Conservation (phyloP, 2,329 filamentous ascomycete genomes). For the Sporothrix protearum region DNA sequence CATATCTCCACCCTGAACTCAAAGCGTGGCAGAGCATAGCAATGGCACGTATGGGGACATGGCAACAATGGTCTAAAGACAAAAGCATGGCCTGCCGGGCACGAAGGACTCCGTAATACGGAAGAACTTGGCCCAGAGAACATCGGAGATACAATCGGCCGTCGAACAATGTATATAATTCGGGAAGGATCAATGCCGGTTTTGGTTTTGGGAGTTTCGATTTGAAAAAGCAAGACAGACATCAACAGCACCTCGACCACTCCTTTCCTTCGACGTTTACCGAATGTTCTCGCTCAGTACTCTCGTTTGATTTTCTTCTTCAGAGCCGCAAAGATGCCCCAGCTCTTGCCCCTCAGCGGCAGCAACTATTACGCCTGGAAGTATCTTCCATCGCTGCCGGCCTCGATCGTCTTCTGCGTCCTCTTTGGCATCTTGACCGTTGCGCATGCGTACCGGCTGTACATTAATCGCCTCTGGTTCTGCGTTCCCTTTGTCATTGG, state of each 20-base stretch:
- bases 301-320: background rate
- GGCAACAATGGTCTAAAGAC: background rate
- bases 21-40: background rate
- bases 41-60: background rate
- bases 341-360: background rate
- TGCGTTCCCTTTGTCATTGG: constrained; percentile 24
- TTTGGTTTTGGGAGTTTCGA: background rate
- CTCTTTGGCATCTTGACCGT: constrained; percentile 18
- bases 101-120: constrained; percentile 2
- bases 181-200: background rate
- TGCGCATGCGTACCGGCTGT: constrained; percentile 20
- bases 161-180: background rate
- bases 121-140: background rate
- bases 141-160: background rate
- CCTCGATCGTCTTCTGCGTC: constrained; percentile 13
- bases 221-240: background rate
- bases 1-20: background rate
- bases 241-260: background rate
- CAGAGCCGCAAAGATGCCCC: background rate
- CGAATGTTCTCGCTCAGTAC: no score
- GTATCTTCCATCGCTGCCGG: constrained; percentile 23
- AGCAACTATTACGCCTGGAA: constrained; percentile 15
- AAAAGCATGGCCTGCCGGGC: background rate
- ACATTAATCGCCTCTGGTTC: constrained; percentile 19
- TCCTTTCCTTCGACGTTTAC: background rate